These are phyloP conservation scores for Ophiostoma sp. DNA, from an alignment of 2,329 filamentous ascomycete species.

Conservation along the genomic window DNA sequence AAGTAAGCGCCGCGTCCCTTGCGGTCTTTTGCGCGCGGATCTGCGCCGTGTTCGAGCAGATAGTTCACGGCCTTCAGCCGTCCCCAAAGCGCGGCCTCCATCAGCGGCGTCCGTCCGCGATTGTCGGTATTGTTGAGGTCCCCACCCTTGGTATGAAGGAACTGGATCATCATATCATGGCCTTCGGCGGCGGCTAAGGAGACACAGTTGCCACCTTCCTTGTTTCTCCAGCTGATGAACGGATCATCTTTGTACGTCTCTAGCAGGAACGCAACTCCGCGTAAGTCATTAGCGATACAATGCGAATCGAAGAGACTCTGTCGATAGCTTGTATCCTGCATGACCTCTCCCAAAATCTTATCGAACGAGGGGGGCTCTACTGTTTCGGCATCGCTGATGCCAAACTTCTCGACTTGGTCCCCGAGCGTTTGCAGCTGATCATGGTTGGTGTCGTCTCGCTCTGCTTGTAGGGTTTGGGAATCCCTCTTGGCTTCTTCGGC, in stretches of 20 bases:
- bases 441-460: neutral
- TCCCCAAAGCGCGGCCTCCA: conserved; percentile 7
- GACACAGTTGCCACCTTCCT: neutral
- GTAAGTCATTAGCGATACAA: neutral
- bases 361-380: neutral
- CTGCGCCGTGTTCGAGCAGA: neutral
- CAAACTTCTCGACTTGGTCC: neutral
- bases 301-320: conserved; percentile 1
- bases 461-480: neutral
- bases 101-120: conserved; percentile 7
- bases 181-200: neutral
- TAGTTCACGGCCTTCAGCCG: neutral
- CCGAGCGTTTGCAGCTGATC: conserved; percentile 5
- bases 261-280: neutral
- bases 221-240: neutral
- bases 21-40: conserved; percentile 1
- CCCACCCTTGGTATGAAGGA: neutral
- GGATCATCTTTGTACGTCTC: conserved; percentile 6
- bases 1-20: neutral
- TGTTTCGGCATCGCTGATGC: neutral
- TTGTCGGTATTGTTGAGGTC: neutral
- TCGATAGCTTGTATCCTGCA: conserved; percentile 6
- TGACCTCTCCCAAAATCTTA: neutral
- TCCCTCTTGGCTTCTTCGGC: neutral
- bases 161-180: neutral